These are phyloP conservation scores for Diaporthe amygdali DNA, from an alignment of 2,329 filamentous ascomycete species.

Conservation along the genomic window DNA sequence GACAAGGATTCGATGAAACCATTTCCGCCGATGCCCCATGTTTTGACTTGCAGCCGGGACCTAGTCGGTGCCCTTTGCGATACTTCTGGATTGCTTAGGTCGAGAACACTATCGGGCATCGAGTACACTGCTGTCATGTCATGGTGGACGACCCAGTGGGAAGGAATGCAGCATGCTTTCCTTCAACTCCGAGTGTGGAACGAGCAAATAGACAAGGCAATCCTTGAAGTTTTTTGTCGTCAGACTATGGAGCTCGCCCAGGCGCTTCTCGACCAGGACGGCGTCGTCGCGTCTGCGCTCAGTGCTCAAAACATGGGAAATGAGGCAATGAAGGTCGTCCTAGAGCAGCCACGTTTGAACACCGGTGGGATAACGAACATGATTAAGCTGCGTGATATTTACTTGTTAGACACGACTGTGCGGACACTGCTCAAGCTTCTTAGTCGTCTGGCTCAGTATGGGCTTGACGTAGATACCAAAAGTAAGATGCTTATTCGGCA, in stretches of 20 bases:
- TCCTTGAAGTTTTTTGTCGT: slow-evolving; percentile 92
- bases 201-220: slow-evolving; percentile 71
- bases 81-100: slow-evolving; percentile 59
- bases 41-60: slow-evolving; percentile 62
- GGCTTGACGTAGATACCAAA: slow-evolving; percentile 70
- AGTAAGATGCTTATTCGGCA: slow-evolving; percentile 68
- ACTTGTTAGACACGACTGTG: slow-evolving; percentile 82
- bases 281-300: slow-evolving; percentile 77
- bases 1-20: slow-evolving; percentile 44
- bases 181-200: slow-evolving; percentile 86
- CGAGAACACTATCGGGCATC: slow-evolving; percentile 59
- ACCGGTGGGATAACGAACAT: slow-evolving; percentile 81
- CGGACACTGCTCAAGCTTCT: slow-evolving; percentile 85
- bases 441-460: slow-evolving; percentile 76
- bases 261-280: slow-evolving; percentile 82
- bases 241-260: slow-evolving; percentile 96
- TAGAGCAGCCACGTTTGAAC: slow-evolving; percentile 66
- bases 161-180: slow-evolving; percentile 80
- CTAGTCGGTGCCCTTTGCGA: slow-evolving; percentile 63
- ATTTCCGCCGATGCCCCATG: slow-evolving; percentile 63
- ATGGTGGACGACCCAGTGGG: slow-evolving; percentile 89
- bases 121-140: slow-evolving; percentile 71
- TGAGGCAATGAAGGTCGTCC: slow-evolving; percentile 53
- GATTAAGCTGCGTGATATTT: slow-evolving; percentile 87
- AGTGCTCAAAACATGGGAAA: slow-evolving; percentile 36